These are phyloP conservation scores for Wallacemonas sp. DNA, from an alignment of 208 protist species.

Conservation along the genomic window DNA sequence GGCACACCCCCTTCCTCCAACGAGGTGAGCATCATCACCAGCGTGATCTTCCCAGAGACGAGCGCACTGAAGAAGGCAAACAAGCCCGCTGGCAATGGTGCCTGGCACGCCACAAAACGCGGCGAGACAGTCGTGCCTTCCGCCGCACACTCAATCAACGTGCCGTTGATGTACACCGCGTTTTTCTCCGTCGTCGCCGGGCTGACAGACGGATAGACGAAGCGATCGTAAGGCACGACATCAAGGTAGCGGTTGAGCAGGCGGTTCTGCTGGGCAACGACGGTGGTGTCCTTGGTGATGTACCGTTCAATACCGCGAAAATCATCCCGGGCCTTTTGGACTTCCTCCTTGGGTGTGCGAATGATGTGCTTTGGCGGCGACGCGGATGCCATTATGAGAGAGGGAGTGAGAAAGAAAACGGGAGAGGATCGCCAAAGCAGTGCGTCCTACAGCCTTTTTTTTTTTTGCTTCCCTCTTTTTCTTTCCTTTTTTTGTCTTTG, in stretches of 20 bases:
- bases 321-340: not conserved
- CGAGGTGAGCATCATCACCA: conserved; percentile 82
- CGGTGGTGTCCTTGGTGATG: conserved; percentile 2
- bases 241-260: conserved; percentile 79
- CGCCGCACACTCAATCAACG: conserved; percentile 29
- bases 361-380: not conserved
- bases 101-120: conserved; percentile 80
- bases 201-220: conserved; percentile 26
- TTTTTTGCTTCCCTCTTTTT: too few species aligned
- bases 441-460: too few species aligned
- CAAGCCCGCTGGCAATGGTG: conserved; percentile 58
- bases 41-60: conserved; percentile 43
- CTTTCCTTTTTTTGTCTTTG: too few species aligned
- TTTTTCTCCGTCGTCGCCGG: too few species aligned
- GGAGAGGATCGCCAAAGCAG: too few species aligned
- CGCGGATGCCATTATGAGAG: not conserved
- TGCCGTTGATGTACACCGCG: conserved; percentile 69
- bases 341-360: not conserved
- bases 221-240: conserved; percentile 78
- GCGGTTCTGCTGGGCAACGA: conserved; percentile 16
- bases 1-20: conserved; percentile 46
- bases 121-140: conserved; percentile 34
- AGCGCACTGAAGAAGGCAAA: conserved; percentile 56
- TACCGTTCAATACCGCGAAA: conserved; percentile 2
- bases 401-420: too few species aligned